phyloP scores from a whole-genome alignment of 2,329 filamentous ascomycete genomes.

The Ophioceras dolichostomum region DNA sequence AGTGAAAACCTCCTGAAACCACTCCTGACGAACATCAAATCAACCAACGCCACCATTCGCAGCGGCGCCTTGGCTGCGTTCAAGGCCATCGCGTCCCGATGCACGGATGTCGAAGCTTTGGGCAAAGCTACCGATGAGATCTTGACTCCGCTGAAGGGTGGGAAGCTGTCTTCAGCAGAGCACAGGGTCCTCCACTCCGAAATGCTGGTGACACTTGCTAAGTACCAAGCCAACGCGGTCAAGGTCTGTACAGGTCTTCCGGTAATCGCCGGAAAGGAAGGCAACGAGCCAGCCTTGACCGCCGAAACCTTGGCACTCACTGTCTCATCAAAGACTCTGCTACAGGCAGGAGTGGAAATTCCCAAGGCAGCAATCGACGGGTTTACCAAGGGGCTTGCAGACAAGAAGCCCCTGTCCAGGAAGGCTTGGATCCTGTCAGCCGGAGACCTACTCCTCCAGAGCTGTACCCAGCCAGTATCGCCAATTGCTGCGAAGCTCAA shows the following conservation, averaged over 20 bases:
- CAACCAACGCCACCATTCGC: conserved; percentile 68
- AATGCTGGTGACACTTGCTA: conserved; percentile 56
- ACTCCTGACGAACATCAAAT: conserved; percentile 81
- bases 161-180: conserved; percentile 75
- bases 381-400: conserved; percentile 68
- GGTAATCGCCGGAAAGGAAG: conserved; percentile 65
- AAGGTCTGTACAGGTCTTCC: conserved; percentile 58
- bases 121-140: conserved; percentile 67
- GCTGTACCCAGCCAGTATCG: neutral
- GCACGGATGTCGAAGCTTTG: conserved; percentile 42
- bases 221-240: conserved; percentile 48
- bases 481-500: conserved; percentile 28
- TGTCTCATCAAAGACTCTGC: conserved; percentile 47
- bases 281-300: conserved; percentile 71
- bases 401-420: conserved; percentile 70
- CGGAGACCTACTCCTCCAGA: conserved; percentile 48
- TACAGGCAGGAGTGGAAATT: conserved; percentile 48
- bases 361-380: conserved; percentile 57
- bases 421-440: conserved; percentile 70
- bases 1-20: conserved; percentile 68
- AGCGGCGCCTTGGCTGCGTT: conserved; percentile 67
- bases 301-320: conserved; percentile 64
- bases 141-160: conserved; percentile 63
- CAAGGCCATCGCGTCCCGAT: conserved; percentile 51
- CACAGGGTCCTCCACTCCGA: conserved; percentile 75